Conservation (phyloP, 2,329 filamentous ascomycete species). For the Trichoderma atroviride region DNA sequence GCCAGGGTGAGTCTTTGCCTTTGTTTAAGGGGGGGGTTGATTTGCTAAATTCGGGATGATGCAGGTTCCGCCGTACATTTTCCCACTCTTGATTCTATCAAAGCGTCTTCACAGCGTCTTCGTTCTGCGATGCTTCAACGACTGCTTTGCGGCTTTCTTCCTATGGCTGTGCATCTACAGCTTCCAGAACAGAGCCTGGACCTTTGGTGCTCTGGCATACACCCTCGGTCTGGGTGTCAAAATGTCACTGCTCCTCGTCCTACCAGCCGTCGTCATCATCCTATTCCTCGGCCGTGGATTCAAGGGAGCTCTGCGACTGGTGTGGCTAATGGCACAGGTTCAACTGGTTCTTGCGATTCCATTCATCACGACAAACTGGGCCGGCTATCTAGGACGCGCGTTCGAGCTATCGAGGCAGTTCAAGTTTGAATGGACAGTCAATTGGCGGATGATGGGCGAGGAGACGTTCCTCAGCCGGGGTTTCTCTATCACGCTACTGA, state of each 20-base stretch:
- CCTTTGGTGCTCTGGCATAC: constrained; percentile 71
- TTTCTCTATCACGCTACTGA: constrained; percentile 71
- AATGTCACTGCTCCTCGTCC: constrained; percentile 83
- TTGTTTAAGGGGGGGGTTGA: no score
- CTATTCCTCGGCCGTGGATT: constrained; percentile 75
- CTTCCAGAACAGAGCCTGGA: constrained; percentile 76
- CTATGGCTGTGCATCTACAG: constrained; percentile 80
- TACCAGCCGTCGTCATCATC: constrained; percentile 78
- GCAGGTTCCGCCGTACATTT: constrained; percentile 81
- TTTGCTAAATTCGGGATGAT: not conserved
- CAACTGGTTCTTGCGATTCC: constrained; percentile 70
- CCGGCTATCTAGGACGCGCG: constrained; percentile 76
- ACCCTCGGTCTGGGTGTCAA: constrained; percentile 86
- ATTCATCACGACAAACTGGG: constrained; percentile 67
- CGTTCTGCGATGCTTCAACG: constrained; percentile 91
- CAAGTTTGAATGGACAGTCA: constrained; percentile 97
- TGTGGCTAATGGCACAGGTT: constrained; percentile 72
- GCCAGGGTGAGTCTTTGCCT: constrained; percentile 73
- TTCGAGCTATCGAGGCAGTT: constrained; percentile 93
- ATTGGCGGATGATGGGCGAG: constrained; percentile 95
- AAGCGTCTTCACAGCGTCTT: constrained; percentile 95
- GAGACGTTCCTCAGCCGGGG: constrained; percentile 69
- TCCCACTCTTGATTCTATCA: constrained; percentile 82
- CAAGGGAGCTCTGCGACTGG: constrained; percentile 65
- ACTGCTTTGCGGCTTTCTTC: constrained; percentile 83